Evolutionary conservation across 2,329 filamentous ascomycete genomes (phyloP).

Genomic region (Colletotrichum chrysophilum): DNA sequence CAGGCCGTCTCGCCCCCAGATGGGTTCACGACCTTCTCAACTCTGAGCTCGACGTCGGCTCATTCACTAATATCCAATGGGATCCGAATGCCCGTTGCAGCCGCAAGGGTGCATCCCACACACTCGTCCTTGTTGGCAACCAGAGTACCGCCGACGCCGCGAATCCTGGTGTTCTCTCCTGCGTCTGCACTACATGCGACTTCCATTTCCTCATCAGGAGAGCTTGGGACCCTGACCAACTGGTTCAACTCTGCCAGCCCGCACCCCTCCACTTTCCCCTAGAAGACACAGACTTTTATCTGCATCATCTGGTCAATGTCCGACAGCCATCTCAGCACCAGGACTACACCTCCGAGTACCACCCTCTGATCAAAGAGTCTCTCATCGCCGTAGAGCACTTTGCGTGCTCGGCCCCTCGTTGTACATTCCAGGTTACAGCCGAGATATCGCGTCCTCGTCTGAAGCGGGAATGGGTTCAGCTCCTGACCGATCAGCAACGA

Average conservation of each 20-base stretch:
- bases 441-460: constrained; percentile 58
- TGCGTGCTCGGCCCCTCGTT: constrained; percentile 46
- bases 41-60: constrained; percentile 35
- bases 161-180: constrained; percentile 33
- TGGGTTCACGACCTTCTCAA: constrained; percentile 46
- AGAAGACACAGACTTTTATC: constrained; percentile 3
- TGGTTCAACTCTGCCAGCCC: constrained; percentile 32
- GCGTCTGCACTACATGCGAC: constrained; percentile 45
- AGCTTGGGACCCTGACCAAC: constrained; percentile 34
- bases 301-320: constrained; percentile 17
- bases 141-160: constrained; percentile 36
- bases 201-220: constrained; percentile 47
- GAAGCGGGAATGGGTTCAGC: constrained; percentile 42
- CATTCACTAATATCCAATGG: constrained; percentile 30
- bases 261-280: not conserved
- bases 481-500: constrained; percentile 50
- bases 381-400: constrained; percentile 9
- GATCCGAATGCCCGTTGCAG: constrained; percentile 37
- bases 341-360: not conserved
- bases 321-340: not conserved
- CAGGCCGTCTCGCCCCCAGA: constrained; percentile 39
- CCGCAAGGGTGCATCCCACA: constrained; percentile 34
- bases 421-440: constrained; percentile 47
- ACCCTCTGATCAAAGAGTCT: constrained; percentile 34
- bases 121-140: constrained; percentile 35